Evolutionary conservation across 805 yeast species (phyloP), one percentile per base, ranked within the genome.

Genomic region (Peterozyma toletana): DNA sequence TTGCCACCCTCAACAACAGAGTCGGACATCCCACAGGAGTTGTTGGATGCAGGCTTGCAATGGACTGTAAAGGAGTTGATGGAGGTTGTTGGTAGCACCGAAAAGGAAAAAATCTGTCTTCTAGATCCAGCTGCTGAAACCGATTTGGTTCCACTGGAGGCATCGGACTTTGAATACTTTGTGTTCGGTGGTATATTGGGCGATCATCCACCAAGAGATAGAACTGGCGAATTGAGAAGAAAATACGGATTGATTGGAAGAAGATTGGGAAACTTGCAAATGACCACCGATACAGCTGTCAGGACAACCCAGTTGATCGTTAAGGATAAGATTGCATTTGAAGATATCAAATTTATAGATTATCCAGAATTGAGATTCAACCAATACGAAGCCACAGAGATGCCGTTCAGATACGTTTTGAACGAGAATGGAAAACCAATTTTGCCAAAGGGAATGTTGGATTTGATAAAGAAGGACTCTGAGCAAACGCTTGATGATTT

Each of bases 221-320:
- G 98, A 63, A 91, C 99, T 2, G 93, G 90, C 2, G 93, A 90
- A 56, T 73, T 91, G 48, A 75, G 95, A 55, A 63, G 62, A 35
- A 83, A 85, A 55, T 82, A 89, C 53, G 96, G 96, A 0, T 82
- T 89, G 56, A 79, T 77, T 1, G 96, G 97, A 9, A 80, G 93
- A 66, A 75, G 96, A 59, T 70, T 91, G 42, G 98, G 96, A 2
- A 75, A 70, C 41, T 75, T 84, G 51, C 99, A 91, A 60, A 93
- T 91, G 98, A 88, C 98, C 14, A 91, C 99, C 0, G 99, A 91
- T 59, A 91, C 99, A 1, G 98, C 98, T 0, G 83, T 93, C 31
- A 77, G 99, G 62, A 88, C 95, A 15, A 88, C 97, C 1, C 89
- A 88, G 55, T 58, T 75, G 38, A 90, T 91, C 29, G 67, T 87